These are phyloP conservation scores for Neoboletus brunneissimus DNA, from an alignment of 768 basidiomycete species.

Conservation along the genomic window DNA sequence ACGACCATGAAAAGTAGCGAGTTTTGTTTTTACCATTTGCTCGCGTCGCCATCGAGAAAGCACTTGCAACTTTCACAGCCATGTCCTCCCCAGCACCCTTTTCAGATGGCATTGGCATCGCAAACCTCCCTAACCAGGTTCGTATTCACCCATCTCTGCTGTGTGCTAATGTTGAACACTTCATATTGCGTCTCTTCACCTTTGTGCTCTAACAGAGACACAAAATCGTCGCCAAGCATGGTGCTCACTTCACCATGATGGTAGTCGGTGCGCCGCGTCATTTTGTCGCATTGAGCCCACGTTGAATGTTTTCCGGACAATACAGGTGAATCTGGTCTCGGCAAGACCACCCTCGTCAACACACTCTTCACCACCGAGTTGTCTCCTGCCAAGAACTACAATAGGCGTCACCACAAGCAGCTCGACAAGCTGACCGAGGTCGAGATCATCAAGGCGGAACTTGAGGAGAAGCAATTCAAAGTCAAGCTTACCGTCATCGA, in stretches of 20 bases:
- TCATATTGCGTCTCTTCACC: not conserved
- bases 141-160: conserved; percentile 17
- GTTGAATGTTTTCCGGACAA: not conserved
- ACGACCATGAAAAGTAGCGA: conserved; percentile 21
- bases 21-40: conserved; percentile 18
- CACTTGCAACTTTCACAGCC: conserved; percentile 8
- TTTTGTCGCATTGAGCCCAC: not conserved
- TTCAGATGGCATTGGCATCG: conserved; percentile 86
- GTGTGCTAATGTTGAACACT: not conserved
- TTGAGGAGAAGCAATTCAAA: conserved; percentile 98
- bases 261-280: conserved; percentile 69
- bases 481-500: conserved; percentile 99
- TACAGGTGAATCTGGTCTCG: conserved; percentile 91
- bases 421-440: conserved; percentile 98
- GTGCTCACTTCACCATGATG: conserved; percentile 99
- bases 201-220: conserved; percentile 63
- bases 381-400: conserved; percentile 88
- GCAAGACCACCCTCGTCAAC: conserved; percentile 98
- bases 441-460: conserved; percentile 98
- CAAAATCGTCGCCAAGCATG: conserved; percentile 97
- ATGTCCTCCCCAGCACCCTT: conserved; percentile 33
- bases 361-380: conserved; percentile 98
- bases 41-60: conserved; percentile 22
- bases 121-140: conserved; percentile 98
- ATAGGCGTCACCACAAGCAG: conserved; percentile 86